phyloP scores from a whole-genome alignment of 2,329 filamentous ascomycete species.

The Neurospora crassa region DNA sequence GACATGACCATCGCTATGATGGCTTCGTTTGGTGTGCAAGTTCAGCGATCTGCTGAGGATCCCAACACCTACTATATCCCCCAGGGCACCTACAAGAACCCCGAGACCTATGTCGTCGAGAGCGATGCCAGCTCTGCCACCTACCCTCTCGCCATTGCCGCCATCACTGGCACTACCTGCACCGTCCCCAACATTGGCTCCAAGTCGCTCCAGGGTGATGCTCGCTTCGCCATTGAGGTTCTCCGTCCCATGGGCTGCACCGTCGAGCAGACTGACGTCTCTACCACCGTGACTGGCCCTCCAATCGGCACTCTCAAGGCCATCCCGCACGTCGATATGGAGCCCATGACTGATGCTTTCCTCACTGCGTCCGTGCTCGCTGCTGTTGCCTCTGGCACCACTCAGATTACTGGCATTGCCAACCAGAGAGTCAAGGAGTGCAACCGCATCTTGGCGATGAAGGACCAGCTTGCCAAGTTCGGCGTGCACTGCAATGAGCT shows the following conservation, averaged over 20 bases:
- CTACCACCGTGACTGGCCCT: slow-evolving; percentile 92
- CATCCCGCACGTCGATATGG: slow-evolving; percentile 85
- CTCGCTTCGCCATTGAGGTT: slow-evolving; percentile 85
- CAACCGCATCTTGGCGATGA: slow-evolving; percentile 93
- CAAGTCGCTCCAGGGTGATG: slow-evolving; percentile 85
- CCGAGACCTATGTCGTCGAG: slow-evolving; percentile 79
- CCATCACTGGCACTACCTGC: slow-evolving; percentile 91
- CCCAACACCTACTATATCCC: slow-evolving; percentile 92
- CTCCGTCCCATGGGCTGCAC: slow-evolving; percentile 86
- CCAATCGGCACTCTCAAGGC: slow-evolving; percentile 61
- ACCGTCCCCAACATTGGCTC: slow-evolving; percentile 95
- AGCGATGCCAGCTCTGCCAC: slow-evolving; percentile 97
- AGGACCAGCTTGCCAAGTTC: slow-evolving; percentile 87
- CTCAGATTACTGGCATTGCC: slow-evolving; percentile 85
- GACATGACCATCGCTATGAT: slow-evolving; percentile 99
- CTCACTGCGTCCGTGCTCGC: slow-evolving; percentile 88
- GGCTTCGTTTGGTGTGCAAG: slow-evolving; percentile 77
- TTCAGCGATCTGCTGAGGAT: slow-evolving; percentile 66
- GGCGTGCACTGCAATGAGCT: slow-evolving; percentile 79
- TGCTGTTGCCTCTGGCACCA: slow-evolving; percentile 75
- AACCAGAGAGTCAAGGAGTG: slow-evolving; percentile 98
- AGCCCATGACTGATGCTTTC: slow-evolving; percentile 98
- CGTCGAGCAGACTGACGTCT: slow-evolving; percentile 73
- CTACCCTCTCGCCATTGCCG: slow-evolving; percentile 87
- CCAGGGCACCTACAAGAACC: slow-evolving; percentile 72